Base-by-base conservation (phyloP, 345 rosid species). In the Eucalyptus leucophloia region DNA sequence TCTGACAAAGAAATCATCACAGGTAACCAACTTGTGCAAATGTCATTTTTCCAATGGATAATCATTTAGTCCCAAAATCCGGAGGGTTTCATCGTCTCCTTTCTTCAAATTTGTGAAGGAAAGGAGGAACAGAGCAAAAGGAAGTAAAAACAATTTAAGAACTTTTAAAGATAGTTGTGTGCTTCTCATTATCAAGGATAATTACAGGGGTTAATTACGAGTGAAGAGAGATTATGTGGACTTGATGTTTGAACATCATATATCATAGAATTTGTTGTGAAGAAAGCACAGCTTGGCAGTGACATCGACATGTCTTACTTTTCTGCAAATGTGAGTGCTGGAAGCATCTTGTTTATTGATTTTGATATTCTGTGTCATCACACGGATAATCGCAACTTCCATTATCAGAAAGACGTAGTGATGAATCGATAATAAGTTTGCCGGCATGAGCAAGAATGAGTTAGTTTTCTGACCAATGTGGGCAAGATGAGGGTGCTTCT, bases 1-100 rank as follows among this genome's bases (percentile, higher is more conserved):
- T 88, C 92, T 86, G 98, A 97, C 87, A 95, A 92, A 88, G 99
- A 98, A 92, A 95, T 96, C 62, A 95, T 98, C 87, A 98, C 99
- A 18, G 99, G 99, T 97, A 91, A 90, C 89, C 90, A 88, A 82
- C 26, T 83, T 56, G 30, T 51, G 86, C 44, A 49, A 34, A 72
- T 50, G 28, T 80, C 53, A 51, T 80, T 62, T 88, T 88, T 69
- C 13, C 47, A 40, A 77, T 77, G 83, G 83, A 19, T 37, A 40
- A 37, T 77, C 83, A 37, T 12, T 10, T 77, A 37, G 28, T 77
- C 16, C 47, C 45, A 77, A 37, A 37, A 37, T 40, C 47, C 0
- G 15, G 83, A 40, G 83, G 45, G 83, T 60, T 42, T 60, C 49
- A 26, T n/a, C 37, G 4, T 50, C 82, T 77, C 50, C 32, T 40